Evolutionary conservation across 495 filamentous ascomycete genomes (phyloP).

Genomic region (Cercophora samala): DNA sequence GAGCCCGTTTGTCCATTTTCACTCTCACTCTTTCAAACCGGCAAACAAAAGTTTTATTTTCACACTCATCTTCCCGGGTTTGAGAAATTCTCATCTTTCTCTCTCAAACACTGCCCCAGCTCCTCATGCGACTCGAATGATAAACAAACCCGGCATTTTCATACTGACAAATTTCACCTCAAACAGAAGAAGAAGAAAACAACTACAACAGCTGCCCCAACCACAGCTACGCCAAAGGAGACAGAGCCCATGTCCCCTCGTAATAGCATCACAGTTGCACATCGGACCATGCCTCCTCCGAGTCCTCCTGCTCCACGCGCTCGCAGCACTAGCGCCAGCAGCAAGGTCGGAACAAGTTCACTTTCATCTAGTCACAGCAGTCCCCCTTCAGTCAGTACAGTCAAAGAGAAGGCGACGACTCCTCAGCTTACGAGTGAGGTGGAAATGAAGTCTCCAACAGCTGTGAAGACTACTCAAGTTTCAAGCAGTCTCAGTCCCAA

Average conservation of each 20-base stretch:
- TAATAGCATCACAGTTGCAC: conserved; percentile 24
- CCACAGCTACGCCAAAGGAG: conserved; percentile 2
- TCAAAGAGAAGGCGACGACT: not conserved
- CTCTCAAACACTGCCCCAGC: conserved; percentile 7
- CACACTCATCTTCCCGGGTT: not conserved
- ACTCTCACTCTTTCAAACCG: not conserved
- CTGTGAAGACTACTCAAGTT: not conserved
- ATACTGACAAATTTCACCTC: not conserved
- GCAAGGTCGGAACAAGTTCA: not conserved
- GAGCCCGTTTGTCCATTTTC: not conserved
- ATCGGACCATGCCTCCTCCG: conserved; percentile 3
- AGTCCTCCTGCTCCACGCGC: not conserved
- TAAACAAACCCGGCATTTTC: not conserved
- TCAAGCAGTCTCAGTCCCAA: not conserved
- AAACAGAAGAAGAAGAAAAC: not conserved
- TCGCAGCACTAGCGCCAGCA: not conserved
- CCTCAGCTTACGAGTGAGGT: not conserved
- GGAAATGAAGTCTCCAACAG: not conserved
- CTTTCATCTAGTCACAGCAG: conserved; percentile 10
- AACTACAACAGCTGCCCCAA: not conserved
- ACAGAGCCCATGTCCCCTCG: conserved; percentile 9
- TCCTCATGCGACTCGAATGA: not conserved
- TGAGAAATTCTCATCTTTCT: not conserved
- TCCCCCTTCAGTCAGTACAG: not conserved
- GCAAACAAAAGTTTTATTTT: not conserved